Evolutionary conservation across 2,329 filamentous ascomycete species (phyloP), one percentile per base, ranked within the genome.

Genomic region (Sporothrix sp.): DNA sequence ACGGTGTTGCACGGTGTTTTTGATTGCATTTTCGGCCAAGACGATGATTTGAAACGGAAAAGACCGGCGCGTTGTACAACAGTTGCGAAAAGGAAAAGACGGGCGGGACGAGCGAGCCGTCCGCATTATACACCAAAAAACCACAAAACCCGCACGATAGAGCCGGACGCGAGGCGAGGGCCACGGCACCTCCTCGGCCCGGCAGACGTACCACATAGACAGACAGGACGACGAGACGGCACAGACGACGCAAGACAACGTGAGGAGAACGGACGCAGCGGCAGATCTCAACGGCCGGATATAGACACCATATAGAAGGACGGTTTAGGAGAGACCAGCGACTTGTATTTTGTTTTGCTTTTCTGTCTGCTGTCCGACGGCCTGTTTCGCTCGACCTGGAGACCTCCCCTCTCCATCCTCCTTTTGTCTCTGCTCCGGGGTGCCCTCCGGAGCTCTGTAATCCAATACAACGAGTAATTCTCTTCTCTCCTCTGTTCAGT

Each of bases 401-500:
- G 36, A 33, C 21, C 23, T 38, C 35, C 9, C n/a, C n/a, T 38
- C 5, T 38, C n/a, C 16, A 8, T 7, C 42, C n/a, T 33, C 20
- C 35, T 2, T 7, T 43, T 30, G 8, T 20, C 11, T 38, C 45
- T n/a, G n/a, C n/a, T n/a, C n/a, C n/a, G n/a, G n/a, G n/a, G n/a
- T n/a, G n/a, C n/a, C n/a, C n/a, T n/a, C n/a, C n/a, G n/a, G n/a
- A n/a, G n/a, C n/a, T n/a, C n/a, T n/a, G n/a, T n/a, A n/a, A 40
- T 48, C 18, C 7, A 50, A 18, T 28, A 48, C n/a, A 36, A 48
- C 21, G 16, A 51, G 43, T 40, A 51, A n/a, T n/a, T n/a, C n/a
- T 33, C 38, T 11, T 51, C 40, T 51, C 49, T 33, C 28, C 42
- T 46, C 43, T 43, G 23, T n/a, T n/a, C n/a, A n/a, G n/a, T n/a